Evolutionary conservation across 2,329 filamentous ascomycete species (phyloP), one percentile per base, ranked within the genome.

Genomic region (Alternaria arborescens): DNA sequence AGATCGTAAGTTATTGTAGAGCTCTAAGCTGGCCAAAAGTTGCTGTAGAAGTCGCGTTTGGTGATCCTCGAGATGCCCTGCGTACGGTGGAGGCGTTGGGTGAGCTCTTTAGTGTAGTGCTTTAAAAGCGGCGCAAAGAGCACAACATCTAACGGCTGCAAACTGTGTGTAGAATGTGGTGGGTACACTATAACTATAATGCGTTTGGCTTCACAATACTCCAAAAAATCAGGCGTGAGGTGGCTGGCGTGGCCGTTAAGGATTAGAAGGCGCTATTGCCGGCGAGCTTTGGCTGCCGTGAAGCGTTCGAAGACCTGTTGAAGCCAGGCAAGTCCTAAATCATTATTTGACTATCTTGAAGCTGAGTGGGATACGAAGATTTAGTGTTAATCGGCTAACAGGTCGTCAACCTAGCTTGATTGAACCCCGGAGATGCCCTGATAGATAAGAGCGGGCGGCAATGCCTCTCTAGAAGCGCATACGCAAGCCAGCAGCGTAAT

Each of bases 401-500:
- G 4, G n/a, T 44, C 11, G 16, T 62, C 0, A 26, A 62, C 28
- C 52, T 41, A 65, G 36, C 11, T 62, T 32, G 18, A 32, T 57
- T 65, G 48, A 50, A 65, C 18, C 18, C 42, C 20, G 2, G 44
- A 43, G n/a, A 10, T 52, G 34, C 32, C 34, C n/a, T 52, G 3
- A 10, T 52, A 67, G 32, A 67, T 61, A n/a, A 65, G 52, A 32
- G 40, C 16, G 34, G 61, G 60, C 18, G 48, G 55, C 12, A 66
- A 38, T n/a, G 46, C 41, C 1, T 52, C 55, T 5, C 60, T 40
- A 60, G 65, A 57, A 30, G 60, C 66, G 34, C 58, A 64, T 46
- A 67, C 52, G 51, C 30, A 60, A 14, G 65, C 53, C 32, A 68
- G 8, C 11, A 65, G 46, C 14, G 38, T 59, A 3, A 66, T 46